Base-by-base conservation (phyloP, 306 rosid species). In the peach (Prunus persica) region DNA sequence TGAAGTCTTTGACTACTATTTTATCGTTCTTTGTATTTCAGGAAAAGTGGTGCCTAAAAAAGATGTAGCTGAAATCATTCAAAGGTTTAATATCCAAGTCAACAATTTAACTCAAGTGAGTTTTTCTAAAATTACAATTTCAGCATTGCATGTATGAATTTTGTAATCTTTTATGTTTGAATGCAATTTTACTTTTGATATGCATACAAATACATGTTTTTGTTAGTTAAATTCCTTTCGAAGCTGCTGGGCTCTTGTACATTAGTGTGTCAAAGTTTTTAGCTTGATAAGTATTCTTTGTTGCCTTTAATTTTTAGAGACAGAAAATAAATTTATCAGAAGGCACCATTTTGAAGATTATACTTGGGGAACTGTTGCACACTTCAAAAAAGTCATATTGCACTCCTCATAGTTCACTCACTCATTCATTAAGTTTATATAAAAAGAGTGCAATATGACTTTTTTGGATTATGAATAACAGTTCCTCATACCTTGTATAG, bases 61-160 rank as follows among this genome's bases (percentile, higher is more conserved):
- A 76, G 97, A 89, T 43, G 76, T 92, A 46, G 80, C 85, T 55
- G 97, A 88, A 84, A 82, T 87, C 79, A 89, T 87, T 77, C 87
- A 88, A 84, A 87, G 92, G 83, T 95, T 92, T 87, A 92, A 90
- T 79, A 90, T 92, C 71, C 99, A 95, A 89, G 99, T 95, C 75
- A 89, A 89, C 86, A 95, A 92, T 87, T 85, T 95, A 87, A 95
- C 97, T 76, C 99, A 95, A 86, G 98, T 81, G 70, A 79, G 90
- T 92, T 61, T 63, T 49, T 63, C 12, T 72, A 71, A 75, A 78
- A 52, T 65, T 45, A 58, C 72, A 43, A 52, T 69, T 51, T 49
- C 68, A 76, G 55, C 63, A 80, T 68, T 79, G 20, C 24, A 52
- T 41, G 12, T 14, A 9, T 30, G 47, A 49, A 30, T 45, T 25